Base-by-base conservation (phyloP, 768 basidiomycete species). In the Lactarius pseudohatsudake region DNA sequence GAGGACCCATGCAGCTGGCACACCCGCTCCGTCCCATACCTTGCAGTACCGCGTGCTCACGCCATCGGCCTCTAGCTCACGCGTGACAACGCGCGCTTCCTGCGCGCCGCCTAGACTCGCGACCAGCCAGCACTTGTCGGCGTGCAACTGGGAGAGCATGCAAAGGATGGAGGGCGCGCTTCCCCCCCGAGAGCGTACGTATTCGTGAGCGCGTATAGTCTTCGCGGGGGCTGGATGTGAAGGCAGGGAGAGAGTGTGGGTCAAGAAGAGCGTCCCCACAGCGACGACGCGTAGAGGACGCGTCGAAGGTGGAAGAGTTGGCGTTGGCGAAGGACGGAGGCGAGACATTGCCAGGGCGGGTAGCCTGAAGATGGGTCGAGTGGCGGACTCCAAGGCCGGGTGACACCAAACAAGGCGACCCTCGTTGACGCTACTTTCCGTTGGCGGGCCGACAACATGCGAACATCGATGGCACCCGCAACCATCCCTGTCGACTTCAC, bases 1-100 rank as follows among this genome's bases (percentile, higher is more conserved):
- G 34, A 94, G 72, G 41, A 94, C 86, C 90, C 91, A 94, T 20
- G 92, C 91, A 60, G 83, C 85, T 1, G 92, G 92, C 28, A 93
- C 89, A 59, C 88, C 86, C 18, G 85, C 82, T 11, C 84, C 83
- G 32, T 85, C 83, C 86, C 88, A 88, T 26, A 90, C 75, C 76
- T 91, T 91, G 78, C 88, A 89, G 71, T 85, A 90, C 59, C 83
- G 81, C 36, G 88, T 92, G 68, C 81, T 85, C 0, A 93, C 85
- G 11, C 89, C 86, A 64, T 85, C 85, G 6, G 77, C 76, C 64
- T 91, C 86, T 55, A 93, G 81, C 59, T 91, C 86, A 55, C 80
- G 78, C 63, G 88, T 74, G 26, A 94, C 79, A 74, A 81, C 82
- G 54, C 75, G 76, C 2, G 88, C 92, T 64, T 93, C 91, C 22